Evolutionary conservation across 306 rosid genomes (phyloP).

Genomic region (Astragalus glycyphyllos): DNA sequence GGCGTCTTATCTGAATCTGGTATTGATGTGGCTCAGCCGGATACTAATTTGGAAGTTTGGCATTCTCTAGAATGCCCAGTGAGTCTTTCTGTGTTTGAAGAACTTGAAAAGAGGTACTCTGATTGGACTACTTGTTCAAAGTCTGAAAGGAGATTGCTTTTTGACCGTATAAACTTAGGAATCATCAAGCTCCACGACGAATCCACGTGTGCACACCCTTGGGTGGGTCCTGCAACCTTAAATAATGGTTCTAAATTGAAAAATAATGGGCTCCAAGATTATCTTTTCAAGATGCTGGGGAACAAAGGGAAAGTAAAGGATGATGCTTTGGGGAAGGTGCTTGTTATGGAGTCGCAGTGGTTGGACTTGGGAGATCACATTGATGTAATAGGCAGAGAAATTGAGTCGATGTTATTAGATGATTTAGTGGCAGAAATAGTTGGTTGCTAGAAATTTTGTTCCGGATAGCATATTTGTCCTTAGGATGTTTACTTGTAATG

Average conservation of each 20-base stretch:
- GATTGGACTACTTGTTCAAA: conserved; percentile 55
- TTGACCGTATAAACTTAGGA: conserved; percentile 74
- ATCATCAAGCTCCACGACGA: conserved; percentile 60
- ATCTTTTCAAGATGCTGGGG: conserved; percentile 53
- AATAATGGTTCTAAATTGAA: conserved; percentile 43
- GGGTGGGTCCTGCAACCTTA: conserved; percentile 51
- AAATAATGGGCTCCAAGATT: conserved; percentile 51
- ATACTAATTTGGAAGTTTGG: conserved; percentile 52
- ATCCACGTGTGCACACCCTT: conserved; percentile 55
- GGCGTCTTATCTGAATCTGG: conserved; percentile 64
- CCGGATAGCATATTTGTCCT: conserved; percentile 39
- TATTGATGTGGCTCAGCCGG: conserved; percentile 51
- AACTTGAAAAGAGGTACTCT: conserved; percentile 69
- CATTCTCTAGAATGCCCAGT: conserved; percentile 74
- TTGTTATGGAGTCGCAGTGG: conserved; percentile 63
- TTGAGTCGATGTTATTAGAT: conserved; percentile 68
- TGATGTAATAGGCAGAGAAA: conserved; percentile 68
- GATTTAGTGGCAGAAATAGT: conserved; percentile 73
- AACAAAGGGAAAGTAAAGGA: conserved; percentile 53
- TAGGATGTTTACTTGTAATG: conserved; percentile 43
- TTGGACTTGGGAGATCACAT: conserved; percentile 57
- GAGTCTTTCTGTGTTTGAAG: conserved; percentile 61
- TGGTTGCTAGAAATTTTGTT: conserved; percentile 51
- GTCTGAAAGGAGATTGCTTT: conserved; percentile 79
- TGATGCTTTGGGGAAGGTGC: conserved; percentile 59